A percentile compares a stretch with the other conserved stretches of the same genome.
Conservation (phyloP, 257 asterid species). For the Solanum chmielewskii region DNA sequence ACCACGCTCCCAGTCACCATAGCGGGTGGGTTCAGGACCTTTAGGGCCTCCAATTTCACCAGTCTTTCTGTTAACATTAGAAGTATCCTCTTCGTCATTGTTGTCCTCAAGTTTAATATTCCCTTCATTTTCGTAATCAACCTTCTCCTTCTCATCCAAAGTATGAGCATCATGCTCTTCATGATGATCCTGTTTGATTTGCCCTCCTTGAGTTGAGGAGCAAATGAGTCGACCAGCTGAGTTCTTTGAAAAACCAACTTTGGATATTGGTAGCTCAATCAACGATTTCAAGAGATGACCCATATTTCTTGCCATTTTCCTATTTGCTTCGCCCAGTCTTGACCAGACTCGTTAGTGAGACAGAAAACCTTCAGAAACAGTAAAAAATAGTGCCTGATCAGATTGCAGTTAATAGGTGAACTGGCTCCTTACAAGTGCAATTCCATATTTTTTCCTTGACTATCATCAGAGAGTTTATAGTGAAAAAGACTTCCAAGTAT, state of each 20-base stretch:
- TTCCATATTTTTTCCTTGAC: not conserved
- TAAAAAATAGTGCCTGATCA: not conserved
- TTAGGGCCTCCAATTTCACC: slow-evolving; percentile 81
- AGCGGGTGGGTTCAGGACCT: slow-evolving; percentile 91
- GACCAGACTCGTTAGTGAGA: not conserved
- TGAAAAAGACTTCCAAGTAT: not conserved
- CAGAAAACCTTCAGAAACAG: not conserved
- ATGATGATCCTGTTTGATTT: slow-evolving; percentile 4
- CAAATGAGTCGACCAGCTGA: slow-evolving; percentile 26
- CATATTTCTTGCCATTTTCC: slow-evolving; percentile 49
- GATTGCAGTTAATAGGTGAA: not conserved
- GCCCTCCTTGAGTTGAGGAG: slow-evolving; percentile 34
- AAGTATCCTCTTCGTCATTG: slow-evolving; percentile 10
- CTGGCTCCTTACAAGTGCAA: not conserved
- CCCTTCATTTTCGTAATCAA: slow-evolving; percentile 8
- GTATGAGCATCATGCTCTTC: not conserved
- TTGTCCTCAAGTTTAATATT: slow-evolving; percentile 6
- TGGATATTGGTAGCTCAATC: slow-evolving; percentile 17
- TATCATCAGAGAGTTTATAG: not conserved
- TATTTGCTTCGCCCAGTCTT: not conserved
- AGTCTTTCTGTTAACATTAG: slow-evolving; percentile 29
- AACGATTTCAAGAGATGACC: slow-evolving; percentile 23
- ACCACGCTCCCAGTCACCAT: slow-evolving; percentile 81
- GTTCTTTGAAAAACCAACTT: not conserved
- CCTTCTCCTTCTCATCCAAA: slow-evolving; percentile 14